Conservation (phyloP, 192 early-diverging fungal genomes). For the Coemansia sp. region DNA sequence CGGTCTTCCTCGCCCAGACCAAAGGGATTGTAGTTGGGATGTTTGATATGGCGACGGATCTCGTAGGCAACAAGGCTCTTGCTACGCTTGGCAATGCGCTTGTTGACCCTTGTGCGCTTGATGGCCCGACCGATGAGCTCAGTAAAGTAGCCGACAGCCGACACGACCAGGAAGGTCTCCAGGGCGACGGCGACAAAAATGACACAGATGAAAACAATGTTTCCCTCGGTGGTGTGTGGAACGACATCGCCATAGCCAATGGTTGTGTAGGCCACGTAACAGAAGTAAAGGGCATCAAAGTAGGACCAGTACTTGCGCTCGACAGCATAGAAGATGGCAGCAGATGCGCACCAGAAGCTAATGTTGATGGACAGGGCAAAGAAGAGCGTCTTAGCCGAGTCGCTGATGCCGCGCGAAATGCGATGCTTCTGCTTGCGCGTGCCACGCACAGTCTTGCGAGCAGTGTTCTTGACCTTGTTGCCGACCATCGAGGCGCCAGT, state of each 20-base stretch:
- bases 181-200: conserved; percentile 47
- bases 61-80: conserved; percentile 42
- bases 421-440: background rate
- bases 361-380: conserved; percentile 33
- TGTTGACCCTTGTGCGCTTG: conserved; percentile 33
- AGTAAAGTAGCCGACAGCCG: conserved; percentile 39
- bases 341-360: conserved; percentile 36
- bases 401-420: background rate
- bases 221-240: conserved; percentile 31
- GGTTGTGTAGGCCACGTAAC: conserved; percentile 52
- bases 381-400: conserved; percentile 37
- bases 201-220: conserved; percentile 46
- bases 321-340: conserved; percentile 35
- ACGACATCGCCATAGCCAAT: conserved; percentile 51
- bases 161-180: conserved; percentile 49
- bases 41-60: conserved; percentile 51
- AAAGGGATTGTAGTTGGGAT: conserved; percentile 51
- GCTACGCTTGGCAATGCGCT: conserved; percentile 35
- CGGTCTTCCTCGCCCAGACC: conserved; percentile 32
- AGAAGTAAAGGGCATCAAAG: conserved; percentile 51
- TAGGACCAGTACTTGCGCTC: conserved; percentile 35
- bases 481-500: conserved; percentile 14
- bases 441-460: conserved; percentile 3
- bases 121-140: conserved; percentile 22
- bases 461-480: conserved; percentile 10